Evolutionary conservation across 208 protist species (phyloP), one percentile per base, ranked within the genome.

Genomic region (Entamoeba moshkovskii): DNA sequence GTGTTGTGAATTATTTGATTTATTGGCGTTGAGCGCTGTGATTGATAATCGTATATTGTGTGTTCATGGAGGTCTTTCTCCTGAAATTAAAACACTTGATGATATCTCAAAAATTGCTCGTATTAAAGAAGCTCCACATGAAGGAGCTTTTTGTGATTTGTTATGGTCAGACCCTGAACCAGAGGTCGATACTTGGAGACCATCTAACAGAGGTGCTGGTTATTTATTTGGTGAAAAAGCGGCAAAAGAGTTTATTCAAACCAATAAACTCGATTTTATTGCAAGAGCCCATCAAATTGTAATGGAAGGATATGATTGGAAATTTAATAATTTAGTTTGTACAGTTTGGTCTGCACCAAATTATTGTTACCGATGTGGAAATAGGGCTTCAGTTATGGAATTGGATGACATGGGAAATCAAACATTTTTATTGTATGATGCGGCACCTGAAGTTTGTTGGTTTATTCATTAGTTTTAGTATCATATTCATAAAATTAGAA

Each of bases 341-440:
- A 99, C 98, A 2, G 98, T 99, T n/a, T 99, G 97, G 97, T 98
- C 97, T 13, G 98, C 98, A 45, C 97, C 98, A n/a, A 98, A 98
- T 96, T 99, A 98, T 96, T 99, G 97, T 96, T 98, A 98, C 96
- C 96, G 97, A 66, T 99, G 98, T 96, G 98, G 98, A 52, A 99
- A 99, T 95, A 97, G 99, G 2, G 98, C 98, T 1, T 98, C 98
- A 0, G 98, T 99, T 92, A 94, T 95, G 93, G 33, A 94, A 42
- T 44, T 95, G 25, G 94, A 95, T 45, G 85, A 94, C 3, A 6
- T 52, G 25, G 8, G 47, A 16, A 59, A 66, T 45, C 42, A 92
- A 48, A 48, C 1, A 16, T 94, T 94, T 25, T 8, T 46, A 38
- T 29, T 52, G 4, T 94, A 92, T 59, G 94, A 94, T 46, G 38